phyloP scores from a whole-genome alignment of 73 alveolate genomes.

The Paramecium pentaurelia region DNA sequence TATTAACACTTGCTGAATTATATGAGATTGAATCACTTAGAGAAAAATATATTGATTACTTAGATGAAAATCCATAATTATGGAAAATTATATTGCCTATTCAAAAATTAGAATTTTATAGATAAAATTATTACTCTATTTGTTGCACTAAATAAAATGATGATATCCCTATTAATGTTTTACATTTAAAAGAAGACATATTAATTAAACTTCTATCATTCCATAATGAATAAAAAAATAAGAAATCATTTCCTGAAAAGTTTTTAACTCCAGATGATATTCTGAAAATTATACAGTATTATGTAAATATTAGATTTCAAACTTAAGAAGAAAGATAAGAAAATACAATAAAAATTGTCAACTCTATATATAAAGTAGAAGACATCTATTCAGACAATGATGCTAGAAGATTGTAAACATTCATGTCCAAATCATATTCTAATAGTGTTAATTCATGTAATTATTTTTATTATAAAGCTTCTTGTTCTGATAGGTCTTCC shows the following conservation, averaged over 20 bases:
- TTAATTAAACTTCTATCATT: not conserved
- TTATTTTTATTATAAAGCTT: not conserved
- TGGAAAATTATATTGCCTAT: not conserved
- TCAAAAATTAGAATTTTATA: not conserved
- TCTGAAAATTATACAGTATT: not conserved
- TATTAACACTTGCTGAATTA: not conserved
- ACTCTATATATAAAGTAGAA: not conserved
- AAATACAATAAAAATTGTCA: not conserved
- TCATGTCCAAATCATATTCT: not conserved
- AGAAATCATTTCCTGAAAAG: not conserved
- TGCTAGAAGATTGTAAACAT: not conserved
- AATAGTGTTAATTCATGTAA: not conserved
- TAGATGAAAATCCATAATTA: constrained; percentile 1
- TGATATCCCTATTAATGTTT: not conserved
- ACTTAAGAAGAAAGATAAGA: not conserved
- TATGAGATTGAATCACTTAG: not conserved
- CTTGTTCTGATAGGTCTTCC: not conserved
- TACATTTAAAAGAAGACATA: not conserved
- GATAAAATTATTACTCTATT: not conserved
- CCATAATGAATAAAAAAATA: not conserved
- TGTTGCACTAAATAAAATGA: not conserved
- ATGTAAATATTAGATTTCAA: not conserved
- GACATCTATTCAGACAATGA: not conserved
- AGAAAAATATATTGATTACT: not conserved
- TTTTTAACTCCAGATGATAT: not conserved